Base-by-base conservation (phyloP, 2,329 filamentous ascomycete species). In the Trichophyton equinum region DNA sequence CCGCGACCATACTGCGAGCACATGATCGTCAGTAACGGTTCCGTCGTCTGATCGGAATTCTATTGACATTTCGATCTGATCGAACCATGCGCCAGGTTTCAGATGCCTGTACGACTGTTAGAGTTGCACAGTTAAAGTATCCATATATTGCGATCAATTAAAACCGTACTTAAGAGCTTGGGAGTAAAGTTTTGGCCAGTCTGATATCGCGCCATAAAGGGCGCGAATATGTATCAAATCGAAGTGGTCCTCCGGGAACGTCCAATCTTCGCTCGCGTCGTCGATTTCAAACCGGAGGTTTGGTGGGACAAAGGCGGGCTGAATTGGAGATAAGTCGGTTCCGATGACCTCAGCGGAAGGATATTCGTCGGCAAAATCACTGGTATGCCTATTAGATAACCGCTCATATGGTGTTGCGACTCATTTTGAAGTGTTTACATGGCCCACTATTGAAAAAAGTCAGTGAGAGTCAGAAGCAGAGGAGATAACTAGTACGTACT, bases 271-370 rank as follows among this genome's bases (percentile, higher is more conserved):
- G 2, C 78, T 75, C 67, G 75, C 75, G 66, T 89, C 85, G 67
- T 88, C 85, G 40, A 89, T 80, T 65, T 82, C 83, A 65, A 89
- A 89, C 61, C 80, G 79, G 20, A 88, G 82, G 64, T 89, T 89
- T 5, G 80, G 80, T 0, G 86, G 86, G 0, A 87, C 82, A 25
- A 78, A 75, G 3, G 73, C 70, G 1, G 83, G 82, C 66, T 86
- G 84, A 33, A 85, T 83, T 1, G 84, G 82, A 0, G 82, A 85
- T 11, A 86, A 73, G 66, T 87, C 85, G 7, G 80, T 84, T 27
- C 82, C 84, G 33, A 81, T 77, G n/a, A 87, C 75, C 62, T 79
- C 70, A 2, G 83, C 75, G 5, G 76, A 68, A 2, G 83, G 83
- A 59, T 81, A 73, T 59, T 75, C 65, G 30, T 68, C 67, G 6